Evolutionary conservation across 148 eudicot genomes (phyloP), one percentile per base, ranked within the genome.

Genomic region (Nyssa sinensis): DNA sequence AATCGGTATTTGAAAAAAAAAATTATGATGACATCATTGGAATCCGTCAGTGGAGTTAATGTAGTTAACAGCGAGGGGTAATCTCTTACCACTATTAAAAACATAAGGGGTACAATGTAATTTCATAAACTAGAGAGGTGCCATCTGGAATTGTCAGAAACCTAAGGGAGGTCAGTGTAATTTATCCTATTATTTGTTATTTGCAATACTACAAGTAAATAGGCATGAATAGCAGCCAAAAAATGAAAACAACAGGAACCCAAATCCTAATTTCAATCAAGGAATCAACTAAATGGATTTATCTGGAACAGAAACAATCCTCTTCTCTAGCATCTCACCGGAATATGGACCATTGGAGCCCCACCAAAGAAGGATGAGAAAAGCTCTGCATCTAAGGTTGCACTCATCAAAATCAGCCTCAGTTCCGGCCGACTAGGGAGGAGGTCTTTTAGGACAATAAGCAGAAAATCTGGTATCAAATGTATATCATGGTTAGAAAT

Each of bases 361-460:
- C 94, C 91, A 74, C 88, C 84, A 75, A 95, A 95, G 84, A 90
- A 95, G 75, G 93, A 88, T 37, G 97, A 90, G 87, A 95, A 95
- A 73, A 92, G 91, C 69, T 91, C 90, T 57, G 97, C 94, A 83
- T 95, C 99, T 83, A 95, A 81, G 70, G 99, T 90, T 67, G 99
- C 99, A 88, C 99, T 95, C 99, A 95, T 95, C 86, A 95, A 80
- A 77, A 95, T 85, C 79, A 95, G 77, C 90, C 88, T 88, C 72
- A 95, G 69, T 37, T 95, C 99, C 19, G 99, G 94, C 77, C 92
- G 90, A 74, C 80, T 89, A 79, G 97, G 93, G 79, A 95, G 97
- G 67, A 95, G 89, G 84, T 92, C 97, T 77, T 89, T 95, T 21
- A 95, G 88, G 76, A 95, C 90, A 82, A 95, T 95, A 69, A 95